Conservation (phyloP, 768 basidiomycete species). For the Rubroboletus satanas region DNA sequence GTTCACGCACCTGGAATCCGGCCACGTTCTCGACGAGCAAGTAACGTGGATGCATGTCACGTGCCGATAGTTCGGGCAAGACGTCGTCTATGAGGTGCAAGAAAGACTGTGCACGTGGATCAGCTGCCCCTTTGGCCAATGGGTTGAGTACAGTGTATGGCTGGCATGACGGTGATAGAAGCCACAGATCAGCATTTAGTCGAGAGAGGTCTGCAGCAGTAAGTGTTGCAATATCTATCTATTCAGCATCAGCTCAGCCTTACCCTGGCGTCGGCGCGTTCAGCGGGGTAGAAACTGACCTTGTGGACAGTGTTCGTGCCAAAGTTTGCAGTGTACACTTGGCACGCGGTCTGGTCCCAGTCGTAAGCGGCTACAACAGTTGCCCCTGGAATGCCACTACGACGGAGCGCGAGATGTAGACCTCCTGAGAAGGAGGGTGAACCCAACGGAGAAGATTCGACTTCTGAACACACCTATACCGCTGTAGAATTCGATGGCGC, state of each 20-base stretch:
- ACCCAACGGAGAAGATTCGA: neutral
- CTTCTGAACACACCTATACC: constrained; percentile 58
- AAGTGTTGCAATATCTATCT: constrained; percentile 63
- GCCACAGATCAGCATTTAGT: constrained; percentile 62
- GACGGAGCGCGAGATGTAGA: constrained; percentile 60
- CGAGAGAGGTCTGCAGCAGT: constrained; percentile 43
- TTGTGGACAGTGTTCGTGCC: constrained; percentile 43
- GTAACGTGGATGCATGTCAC: constrained; percentile 47
- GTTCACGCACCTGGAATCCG: constrained; percentile 65
- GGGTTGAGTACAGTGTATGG: constrained; percentile 81
- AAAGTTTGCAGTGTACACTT: constrained; percentile 65
- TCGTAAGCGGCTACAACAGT: constrained; percentile 68
- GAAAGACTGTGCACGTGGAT: constrained; percentile 75
- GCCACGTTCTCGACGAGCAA: constrained; percentile 79
- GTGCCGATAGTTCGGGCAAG: constrained; percentile 52
- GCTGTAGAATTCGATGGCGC: constrained; percentile 65
- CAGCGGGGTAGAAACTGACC: constrained; percentile 4
- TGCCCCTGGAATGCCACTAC: constrained; percentile 43
- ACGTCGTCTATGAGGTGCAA: constrained; percentile 62
- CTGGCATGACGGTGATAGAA: constrained; percentile 79
- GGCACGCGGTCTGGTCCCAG: constrained; percentile 74
- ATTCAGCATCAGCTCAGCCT: constrained; percentile 3
- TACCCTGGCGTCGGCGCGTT: neutral
- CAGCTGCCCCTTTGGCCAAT: constrained; percentile 60
- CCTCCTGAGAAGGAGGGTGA: constrained; percentile 48